A percentile compares a stretch with the other conserved stretches of the same genome.
Evolutionary conservation across 2,329 filamentous ascomycete species (phyloP).

Genomic region (Pseudopyrenochaeta lycopersici): DNA sequence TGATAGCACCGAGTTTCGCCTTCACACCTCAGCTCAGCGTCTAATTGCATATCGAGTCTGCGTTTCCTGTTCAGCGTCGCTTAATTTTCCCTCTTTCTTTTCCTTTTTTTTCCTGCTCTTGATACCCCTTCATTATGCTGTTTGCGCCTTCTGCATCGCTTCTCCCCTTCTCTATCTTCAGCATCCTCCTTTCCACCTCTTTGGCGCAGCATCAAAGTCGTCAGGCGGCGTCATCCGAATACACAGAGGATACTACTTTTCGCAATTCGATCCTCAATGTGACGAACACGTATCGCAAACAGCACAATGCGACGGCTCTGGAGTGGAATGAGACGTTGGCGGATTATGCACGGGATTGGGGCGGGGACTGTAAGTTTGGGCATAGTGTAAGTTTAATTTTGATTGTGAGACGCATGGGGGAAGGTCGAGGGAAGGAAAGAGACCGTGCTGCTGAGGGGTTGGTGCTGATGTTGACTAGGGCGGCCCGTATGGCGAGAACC

Average conservation of each 20-base stretch:
- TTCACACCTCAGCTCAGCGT: no score
- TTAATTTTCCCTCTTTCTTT: no score
- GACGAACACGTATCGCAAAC: constrained; percentile 71
- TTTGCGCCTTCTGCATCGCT: neutral
- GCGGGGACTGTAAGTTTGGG: constrained; percentile 57
- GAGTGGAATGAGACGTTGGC: constrained; percentile 73
- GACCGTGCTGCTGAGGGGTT: no score
- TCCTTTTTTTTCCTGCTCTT: no score
- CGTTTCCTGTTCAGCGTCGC: no score
- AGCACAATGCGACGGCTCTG: constrained; percentile 68
- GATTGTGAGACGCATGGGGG: neutral
- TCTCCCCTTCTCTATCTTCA: neutral
- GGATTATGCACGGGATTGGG: constrained; percentile 63
- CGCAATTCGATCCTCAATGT: constrained; percentile 66
- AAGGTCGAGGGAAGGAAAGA: neutral
- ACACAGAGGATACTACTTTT: constrained; percentile 55
- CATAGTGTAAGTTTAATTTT: constrained; percentile 57
- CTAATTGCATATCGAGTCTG: no score
- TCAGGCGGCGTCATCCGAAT: constrained; percentile 29
- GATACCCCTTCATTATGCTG: neutral
- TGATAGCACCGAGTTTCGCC: no score
- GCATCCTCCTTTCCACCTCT: neutral
- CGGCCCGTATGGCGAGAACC: constrained; percentile 77
- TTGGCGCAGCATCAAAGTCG: neutral
- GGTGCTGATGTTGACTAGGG: no score